A percentile compares a stretch with the other conserved stretches of the same genome.
phyloP scores from a whole-genome alignment of 2,329 filamentous ascomycete genomes.

The Aspergillus sp. region DNA sequence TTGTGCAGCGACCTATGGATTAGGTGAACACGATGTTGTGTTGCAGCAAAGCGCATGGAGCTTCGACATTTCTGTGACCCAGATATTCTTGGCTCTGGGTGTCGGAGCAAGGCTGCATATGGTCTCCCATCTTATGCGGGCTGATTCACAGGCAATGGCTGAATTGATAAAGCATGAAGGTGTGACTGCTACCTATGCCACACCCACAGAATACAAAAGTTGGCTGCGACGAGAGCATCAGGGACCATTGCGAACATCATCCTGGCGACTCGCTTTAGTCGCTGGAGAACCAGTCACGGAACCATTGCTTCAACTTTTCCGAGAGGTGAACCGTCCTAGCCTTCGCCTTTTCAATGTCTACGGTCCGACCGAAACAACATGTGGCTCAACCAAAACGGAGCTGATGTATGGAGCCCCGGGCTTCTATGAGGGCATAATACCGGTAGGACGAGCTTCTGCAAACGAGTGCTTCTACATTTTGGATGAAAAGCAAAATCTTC shows the following conservation, averaged over 20 bases:
- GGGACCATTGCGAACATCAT: background rate
- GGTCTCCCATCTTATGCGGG: background rate
- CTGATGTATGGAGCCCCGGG: background rate
- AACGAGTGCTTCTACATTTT: conserved; percentile 1
- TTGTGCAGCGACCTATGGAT: background rate
- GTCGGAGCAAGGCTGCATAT: conserved; percentile 7
- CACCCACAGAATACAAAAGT: conserved; percentile 11
- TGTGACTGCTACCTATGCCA: conserved; percentile 6
- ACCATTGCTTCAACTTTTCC: background rate
- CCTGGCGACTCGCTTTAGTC: background rate
- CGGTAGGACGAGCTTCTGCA: background rate
- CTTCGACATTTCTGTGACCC: conserved; percentile 10
- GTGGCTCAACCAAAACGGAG: background rate
- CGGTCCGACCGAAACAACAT: background rate
- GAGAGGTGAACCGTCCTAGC: background rate
- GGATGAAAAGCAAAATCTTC: background rate
- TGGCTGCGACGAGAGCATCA: conserved; percentile 1
- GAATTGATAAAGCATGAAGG: conserved; percentile 2
- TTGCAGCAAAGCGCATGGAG: conserved; percentile 11
- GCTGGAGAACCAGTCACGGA: background rate
- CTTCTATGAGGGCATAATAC: background rate
- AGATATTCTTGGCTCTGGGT: conserved; percentile 5
- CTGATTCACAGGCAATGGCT: conserved; percentile 7
- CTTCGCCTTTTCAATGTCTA: background rate
- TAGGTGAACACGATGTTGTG: background rate